phyloP scores from a whole-genome alignment of 805 yeast species.

The Yamadazyma sp. region DNA sequence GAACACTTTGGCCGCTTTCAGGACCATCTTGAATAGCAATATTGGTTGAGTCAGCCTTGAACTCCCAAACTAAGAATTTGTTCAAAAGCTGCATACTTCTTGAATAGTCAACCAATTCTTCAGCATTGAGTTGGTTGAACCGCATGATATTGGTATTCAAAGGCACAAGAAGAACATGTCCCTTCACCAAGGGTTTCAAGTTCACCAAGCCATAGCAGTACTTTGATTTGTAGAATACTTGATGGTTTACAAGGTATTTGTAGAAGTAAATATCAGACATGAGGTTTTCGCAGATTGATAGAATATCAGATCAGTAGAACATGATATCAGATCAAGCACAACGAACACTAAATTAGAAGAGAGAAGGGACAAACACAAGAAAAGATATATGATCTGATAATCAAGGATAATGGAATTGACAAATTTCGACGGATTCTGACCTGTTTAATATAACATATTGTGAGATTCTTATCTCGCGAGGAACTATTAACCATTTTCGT shows the following conservation, averaged over 20 bases:
- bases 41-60: conserved; percentile 80
- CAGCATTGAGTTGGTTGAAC: conserved; percentile 64
- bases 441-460: too few species aligned
- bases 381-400: too few species aligned
- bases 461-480: too few species aligned
- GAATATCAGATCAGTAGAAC: too few species aligned
- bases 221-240: conserved; percentile 57
- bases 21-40: conserved; percentile 96
- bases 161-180: conserved; percentile 90
- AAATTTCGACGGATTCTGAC: too few species aligned
- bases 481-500: too few species aligned
- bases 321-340: too few species aligned
- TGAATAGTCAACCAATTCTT: conserved; percentile 78
- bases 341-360: too few species aligned
- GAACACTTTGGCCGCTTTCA: conserved; percentile 93
- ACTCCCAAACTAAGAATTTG: conserved; percentile 59
- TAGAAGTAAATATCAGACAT: conserved; percentile 42
- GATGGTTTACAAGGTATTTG: conserved; percentile 53
- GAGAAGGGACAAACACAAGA: too few species aligned
- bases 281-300: too few species aligned
- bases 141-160: conserved; percentile 57
- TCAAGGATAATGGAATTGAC: too few species aligned
- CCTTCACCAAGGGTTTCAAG: conserved; percentile 87
- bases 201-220: conserved; percentile 84
- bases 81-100: conserved; percentile 69